phyloP scores from a whole-genome alignment of 1,284 basidiomycete genomes.

The Dichomitus squalens region DNA sequence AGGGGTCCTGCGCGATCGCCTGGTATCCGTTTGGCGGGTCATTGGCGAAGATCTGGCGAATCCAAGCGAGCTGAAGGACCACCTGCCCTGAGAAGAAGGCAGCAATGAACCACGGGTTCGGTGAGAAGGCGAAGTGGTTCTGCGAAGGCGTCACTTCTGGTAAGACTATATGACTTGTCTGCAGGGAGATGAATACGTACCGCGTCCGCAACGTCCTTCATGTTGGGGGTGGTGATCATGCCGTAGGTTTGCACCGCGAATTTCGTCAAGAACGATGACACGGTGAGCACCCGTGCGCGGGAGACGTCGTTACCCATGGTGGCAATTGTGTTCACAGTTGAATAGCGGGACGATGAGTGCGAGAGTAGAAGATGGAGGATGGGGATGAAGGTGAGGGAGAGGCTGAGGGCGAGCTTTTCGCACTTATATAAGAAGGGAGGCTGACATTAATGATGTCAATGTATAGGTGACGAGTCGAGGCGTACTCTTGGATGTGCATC shows the following conservation, averaged over 20 bases:
- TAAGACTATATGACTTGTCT: neutral
- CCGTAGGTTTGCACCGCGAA: slow-evolving; percentile 36
- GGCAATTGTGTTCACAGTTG: neutral
- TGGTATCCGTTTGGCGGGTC: slow-evolving; percentile 21
- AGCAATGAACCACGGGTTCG: slow-evolving; percentile 38
- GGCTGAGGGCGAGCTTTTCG: too few relatives aligned
- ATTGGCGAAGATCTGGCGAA: slow-evolving; percentile 30
- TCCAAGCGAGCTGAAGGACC: slow-evolving; percentile 34
- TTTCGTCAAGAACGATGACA: slow-evolving; percentile 36
- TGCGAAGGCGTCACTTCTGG: slow-evolving; percentile 7
- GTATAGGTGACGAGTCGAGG: too few relatives aligned
- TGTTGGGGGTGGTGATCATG: slow-evolving; percentile 35
- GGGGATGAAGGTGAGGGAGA: too few relatives aligned
- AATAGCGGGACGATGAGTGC: neutral
- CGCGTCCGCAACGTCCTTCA: slow-evolving; percentile 39
- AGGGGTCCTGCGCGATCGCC: slow-evolving; percentile 2
- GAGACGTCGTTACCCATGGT: slow-evolving; percentile 34
- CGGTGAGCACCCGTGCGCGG: slow-evolving; percentile 30
- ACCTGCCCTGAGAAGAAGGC: slow-evolving; percentile 38
- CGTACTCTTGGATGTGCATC: too few relatives aligned
- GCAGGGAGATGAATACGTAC: slow-evolving; percentile 22
- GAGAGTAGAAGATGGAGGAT: neutral
- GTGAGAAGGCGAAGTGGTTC: slow-evolving; percentile 41
- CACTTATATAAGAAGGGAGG: too few relatives aligned
- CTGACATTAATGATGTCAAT: too few relatives aligned